Evolutionary conservation across 2,329 filamentous ascomycete genomes (phyloP).

Genomic region (Exophiala dermatitidis): DNA sequence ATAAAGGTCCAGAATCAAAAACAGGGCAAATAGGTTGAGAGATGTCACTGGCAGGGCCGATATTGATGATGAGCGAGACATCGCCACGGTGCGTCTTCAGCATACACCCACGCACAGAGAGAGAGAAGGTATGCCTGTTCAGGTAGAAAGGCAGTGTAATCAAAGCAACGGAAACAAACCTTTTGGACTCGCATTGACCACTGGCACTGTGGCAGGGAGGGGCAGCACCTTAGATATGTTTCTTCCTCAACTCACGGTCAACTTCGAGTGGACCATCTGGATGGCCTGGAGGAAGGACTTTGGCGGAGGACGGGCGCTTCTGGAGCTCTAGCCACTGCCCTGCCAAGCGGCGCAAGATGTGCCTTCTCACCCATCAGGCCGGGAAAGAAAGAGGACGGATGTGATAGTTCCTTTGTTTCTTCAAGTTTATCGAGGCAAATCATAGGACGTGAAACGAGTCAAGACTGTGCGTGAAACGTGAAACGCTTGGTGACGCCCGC

Average conservation of each 20-base stretch:
- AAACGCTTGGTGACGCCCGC: constrained; percentile 12
- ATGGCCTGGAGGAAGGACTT: not conserved
- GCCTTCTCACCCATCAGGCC: not conserved
- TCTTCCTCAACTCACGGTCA: no score
- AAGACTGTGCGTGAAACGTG: constrained; percentile 1
- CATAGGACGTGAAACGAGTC: not conserved
- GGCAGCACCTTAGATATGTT: no score
- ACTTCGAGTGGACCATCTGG: no score
- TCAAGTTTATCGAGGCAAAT: constrained; percentile 1
- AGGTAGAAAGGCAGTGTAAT: no score
- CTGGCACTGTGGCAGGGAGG: no score
- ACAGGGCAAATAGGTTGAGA: constrained; percentile 1
- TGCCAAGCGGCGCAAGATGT: constrained; percentile 1
- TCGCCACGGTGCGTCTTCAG: no score
- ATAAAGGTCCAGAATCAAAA: constrained; percentile 8
- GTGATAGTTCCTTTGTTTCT: constrained; percentile 9
- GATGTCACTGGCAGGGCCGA: no score
- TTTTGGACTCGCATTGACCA: no score
- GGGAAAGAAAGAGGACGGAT: not conserved
- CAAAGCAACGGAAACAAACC: no score
- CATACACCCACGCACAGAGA: no score
- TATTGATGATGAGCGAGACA: no score
- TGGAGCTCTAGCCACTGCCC: constrained; percentile 5
- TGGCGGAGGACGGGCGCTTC: not conserved
- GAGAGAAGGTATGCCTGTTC: no score